Conservation (phyloP, 176 grass and related monocot species). For the Avena sativa region DNA sequence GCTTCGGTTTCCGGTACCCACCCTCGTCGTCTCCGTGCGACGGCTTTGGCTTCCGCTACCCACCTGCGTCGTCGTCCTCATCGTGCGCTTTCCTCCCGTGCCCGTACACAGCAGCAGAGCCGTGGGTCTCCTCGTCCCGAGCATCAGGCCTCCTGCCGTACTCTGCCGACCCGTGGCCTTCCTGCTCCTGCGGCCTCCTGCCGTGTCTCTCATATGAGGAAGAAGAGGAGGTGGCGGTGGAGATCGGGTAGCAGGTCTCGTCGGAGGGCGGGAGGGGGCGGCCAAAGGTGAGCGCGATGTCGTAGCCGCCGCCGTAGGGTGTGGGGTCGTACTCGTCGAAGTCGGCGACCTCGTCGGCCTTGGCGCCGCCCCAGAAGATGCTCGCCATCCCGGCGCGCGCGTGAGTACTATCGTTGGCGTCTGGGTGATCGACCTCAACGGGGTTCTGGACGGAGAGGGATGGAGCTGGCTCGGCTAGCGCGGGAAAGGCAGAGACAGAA, state of each 20-base stretch:
- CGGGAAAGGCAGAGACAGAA: background rate
- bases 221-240: conserved; percentile 45
- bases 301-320: conserved; percentile 90
- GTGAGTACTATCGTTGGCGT: background rate
- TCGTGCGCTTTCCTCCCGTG: conserved; percentile 56
- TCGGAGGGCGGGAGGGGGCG: conserved; percentile 76
- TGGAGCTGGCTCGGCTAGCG: background rate
- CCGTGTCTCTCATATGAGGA: conserved; percentile 50
- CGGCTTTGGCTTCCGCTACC: conserved; percentile 53
- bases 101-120: conserved; percentile 36
- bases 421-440: background rate
- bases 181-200: conserved; percentile 35
- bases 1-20: conserved; percentile 54
- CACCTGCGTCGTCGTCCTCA: conserved; percentile 39
- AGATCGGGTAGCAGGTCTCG: conserved; percentile 79
- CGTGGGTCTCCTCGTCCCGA: conserved; percentile 54
- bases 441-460: background rate
- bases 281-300: conserved; percentile 74
- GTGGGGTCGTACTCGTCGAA: conserved; percentile 89
- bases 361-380: conserved; percentile 49
- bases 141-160: conserved; percentile 42
- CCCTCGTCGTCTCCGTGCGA: conserved; percentile 29
- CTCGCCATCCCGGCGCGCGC: conserved; percentile 38
- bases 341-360: conserved; percentile 69
- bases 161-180: conserved; percentile 23